Evolutionary conservation across 768 basidiomycete genomes (phyloP), one percentile per base, ranked within the genome.

Genomic region (Gymnopilus dilepis): DNA sequence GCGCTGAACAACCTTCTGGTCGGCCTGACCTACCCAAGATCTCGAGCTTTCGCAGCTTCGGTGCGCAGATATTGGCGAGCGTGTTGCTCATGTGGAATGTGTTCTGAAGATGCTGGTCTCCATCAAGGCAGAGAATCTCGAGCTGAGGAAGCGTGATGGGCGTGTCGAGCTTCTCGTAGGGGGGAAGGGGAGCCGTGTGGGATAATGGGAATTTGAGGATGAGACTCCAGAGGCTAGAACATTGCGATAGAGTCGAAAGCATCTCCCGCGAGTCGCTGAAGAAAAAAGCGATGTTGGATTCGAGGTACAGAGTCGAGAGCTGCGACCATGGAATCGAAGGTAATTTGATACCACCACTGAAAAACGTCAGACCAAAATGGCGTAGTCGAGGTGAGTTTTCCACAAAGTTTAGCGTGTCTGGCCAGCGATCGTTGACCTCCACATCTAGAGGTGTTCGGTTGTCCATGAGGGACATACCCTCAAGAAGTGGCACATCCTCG

Each of bases 141-240:
- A 74, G 61, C 26, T 69, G 56, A 8, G 72, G 69, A n/a, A 74
- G 60, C 26, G 65, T 65, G 21, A 70, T 64, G 5, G 62, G 56
- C 9, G 42, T 31, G 42, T 68, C 61, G 38, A 72, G 58, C 34
- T 65, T 55, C 40, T 61, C 59, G 52, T 65, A 66, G 13, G 60
- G 13, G 1, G 68, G 66, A 15, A 70, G 37, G 4, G 63, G 47
- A 5, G 69, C 59, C 0, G 69, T 67, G 21, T 67, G 64, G 4
- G 72, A 70, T 47, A 74, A 43, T n/a, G 73, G 73, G 30, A 74
- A 72, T 52, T 71, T 72, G 62, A 74, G 70, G 3, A 72, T 73
- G 59, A 69, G 70, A 21, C 56, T 60, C n/a, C 61, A 34, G 4
- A 74, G 62, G 30, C 42, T 61, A 0, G 60, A 45, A 53, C 73